Evolutionary conservation across 768 basidiomycete species (phyloP), one percentile per base, ranked within the genome.

Genomic region (Termitomyces sp.): DNA sequence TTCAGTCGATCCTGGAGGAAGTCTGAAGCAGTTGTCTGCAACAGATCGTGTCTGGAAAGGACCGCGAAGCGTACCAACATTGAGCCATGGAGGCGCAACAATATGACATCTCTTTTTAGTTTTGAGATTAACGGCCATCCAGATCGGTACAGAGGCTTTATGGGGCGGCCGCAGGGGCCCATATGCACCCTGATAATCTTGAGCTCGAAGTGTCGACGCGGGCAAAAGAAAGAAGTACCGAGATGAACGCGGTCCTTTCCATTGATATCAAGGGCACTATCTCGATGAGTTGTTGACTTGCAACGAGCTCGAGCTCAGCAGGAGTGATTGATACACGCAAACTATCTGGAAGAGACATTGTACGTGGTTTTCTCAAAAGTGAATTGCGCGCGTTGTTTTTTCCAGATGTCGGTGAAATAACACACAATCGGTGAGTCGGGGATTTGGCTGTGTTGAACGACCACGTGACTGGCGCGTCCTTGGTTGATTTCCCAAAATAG

Each of bases 41-140:
- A 34, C 54, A 38, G 37, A 5, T 56, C 51, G 11, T 25, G 31
- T 25, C 8, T 34, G 31, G 49, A 25, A 43, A 42, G 36, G 20
- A 29, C n/a, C 12, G 54, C 11, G 8, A 36, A 40, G 76, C 90
- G 62, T 64, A 96, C 94, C 94, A 46, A 91, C 84, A 64, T 79
- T 85, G 34, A 99, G 78, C 97, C 97, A 99, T 36, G 83, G 81
- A 3, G 97, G 97, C 1, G 94, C 82, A 14, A 98, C 81, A 54
- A 99, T 94, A 66, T 92, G 87, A 63, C 96, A 98, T 74, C 95
- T 96, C 72, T 92, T 91, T 80, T 98, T 97, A 69, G 88, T 72
- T 76, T 99, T 99, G 54, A 98, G 78, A 69, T 96, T 94, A 3
- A 92, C 78, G 0, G 96, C 97, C 80, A 99, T 88, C 97, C 97